Evolutionary conservation across 768 basidiomycete genomes (phyloP), one percentile per base, ranked within the genome.

Genomic region (Lactarius vividus): DNA sequence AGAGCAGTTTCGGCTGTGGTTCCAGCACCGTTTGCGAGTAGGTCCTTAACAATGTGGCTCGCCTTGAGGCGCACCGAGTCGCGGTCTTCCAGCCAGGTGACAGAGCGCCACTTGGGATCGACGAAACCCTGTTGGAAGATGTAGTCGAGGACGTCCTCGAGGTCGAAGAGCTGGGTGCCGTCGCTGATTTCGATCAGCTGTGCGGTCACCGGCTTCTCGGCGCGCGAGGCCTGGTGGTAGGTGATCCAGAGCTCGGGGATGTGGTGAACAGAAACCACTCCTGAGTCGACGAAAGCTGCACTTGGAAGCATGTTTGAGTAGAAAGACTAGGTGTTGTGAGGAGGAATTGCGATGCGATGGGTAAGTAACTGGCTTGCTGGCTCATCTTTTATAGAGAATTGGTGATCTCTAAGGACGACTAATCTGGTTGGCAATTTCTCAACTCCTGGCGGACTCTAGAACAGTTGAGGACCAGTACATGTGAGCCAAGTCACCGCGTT

Each of bases 71-170:
- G 76, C 29, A 71, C 70, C 2, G 79, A 80, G 46, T 79, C 74
- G 56, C 74, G 74, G 54, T 75, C 77, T 73, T 81, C 81, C 80
- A 80, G 83, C 75, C 79, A 82, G 9, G 78, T 73, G 8, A 77
- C 69, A 5, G 82, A 74, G 54, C 80, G 74, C 60, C 77, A 74
- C 72, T 77, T 78, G 26, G 80, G 71, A 40, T 83, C 80, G 16
- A 83, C 75, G 66, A 79, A 83, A 26, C 82, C 82, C 67, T 81
- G 80, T 59, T 73, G 71, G 73, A 82, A 83, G 53, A 75, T 71
- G 59, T 78, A 78, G 33, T 83, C 81, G 33, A 83, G 76, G 10
- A 83, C 78, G 63, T 82, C 82, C 70, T 83, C 82, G 63, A 84
- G 71, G 71, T 81, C 81, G 57, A 69, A 44, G 33, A 83, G 74